Percentiles rank a stretch among this genome's conserved stretches.
phyloP scores from a whole-genome alignment of 768 basidiomycete genomes.

The Dacryopinax primogenitus region DNA sequence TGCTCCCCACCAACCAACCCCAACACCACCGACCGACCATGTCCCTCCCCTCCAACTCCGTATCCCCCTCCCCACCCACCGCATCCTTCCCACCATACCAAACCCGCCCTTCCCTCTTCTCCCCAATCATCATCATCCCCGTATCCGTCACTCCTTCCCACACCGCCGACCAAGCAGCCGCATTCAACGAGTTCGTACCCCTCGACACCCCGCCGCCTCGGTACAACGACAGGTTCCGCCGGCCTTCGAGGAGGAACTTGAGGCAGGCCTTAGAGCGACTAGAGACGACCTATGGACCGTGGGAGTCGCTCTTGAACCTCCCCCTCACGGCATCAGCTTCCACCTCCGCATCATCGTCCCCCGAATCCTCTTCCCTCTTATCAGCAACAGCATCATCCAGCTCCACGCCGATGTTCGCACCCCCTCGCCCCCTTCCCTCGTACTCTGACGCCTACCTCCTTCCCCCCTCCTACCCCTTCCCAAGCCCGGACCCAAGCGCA shows the following conservation, averaged over 20 bases:
- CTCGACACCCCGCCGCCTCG: background rate
- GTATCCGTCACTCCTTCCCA: background rate
- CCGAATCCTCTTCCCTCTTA: background rate
- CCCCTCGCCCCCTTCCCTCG: background rate
- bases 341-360: background rate
- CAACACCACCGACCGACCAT: no score
- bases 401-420: background rate
- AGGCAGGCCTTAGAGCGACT: background rate
- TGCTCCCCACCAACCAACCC: no score
- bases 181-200: conserved; percentile 7
- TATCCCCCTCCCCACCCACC: background rate
- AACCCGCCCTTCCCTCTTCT: background rate
- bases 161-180: background rate
- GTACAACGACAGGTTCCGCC: conserved; percentile 3
- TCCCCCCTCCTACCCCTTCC: background rate
- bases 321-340: background rate
- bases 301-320: background rate
- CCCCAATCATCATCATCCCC: conserved; percentile 8
- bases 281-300: background rate
- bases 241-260: background rate
- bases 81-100: background rate
- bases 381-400: background rate
- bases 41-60: background rate
- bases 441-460: background rate
- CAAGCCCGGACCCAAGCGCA: background rate